phyloP scores from a whole-genome alignment of 2,329 filamentous ascomycete genomes.

The Alternaria sp. region DNA sequence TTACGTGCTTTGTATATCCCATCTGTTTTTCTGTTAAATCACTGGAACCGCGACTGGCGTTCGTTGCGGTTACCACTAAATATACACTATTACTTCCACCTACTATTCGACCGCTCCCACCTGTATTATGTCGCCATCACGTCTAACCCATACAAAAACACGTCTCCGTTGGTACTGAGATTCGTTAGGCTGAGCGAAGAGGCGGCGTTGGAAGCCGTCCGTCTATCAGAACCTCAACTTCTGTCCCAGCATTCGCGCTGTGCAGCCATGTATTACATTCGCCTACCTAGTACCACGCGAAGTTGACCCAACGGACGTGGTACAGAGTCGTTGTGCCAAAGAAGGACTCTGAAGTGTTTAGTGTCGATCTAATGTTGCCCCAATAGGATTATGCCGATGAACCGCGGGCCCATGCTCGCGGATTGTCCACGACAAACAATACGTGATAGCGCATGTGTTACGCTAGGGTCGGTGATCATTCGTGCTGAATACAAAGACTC shows the following conservation, averaged over 20 bases:
- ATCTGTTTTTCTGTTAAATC: slow-evolving; percentile 35
- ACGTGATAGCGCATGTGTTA: background rate
- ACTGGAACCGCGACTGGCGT: slow-evolving; percentile 35
- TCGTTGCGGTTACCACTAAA: slow-evolving; percentile 32
- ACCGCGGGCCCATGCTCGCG: background rate
- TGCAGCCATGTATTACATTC: background rate
- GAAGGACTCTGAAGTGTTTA: background rate
- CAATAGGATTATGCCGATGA: background rate
- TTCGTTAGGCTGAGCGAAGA: background rate
- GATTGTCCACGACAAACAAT: slow-evolving; percentile 6
- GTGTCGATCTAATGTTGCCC: background rate
- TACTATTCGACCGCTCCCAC: background rate
- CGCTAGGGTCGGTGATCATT: background rate
- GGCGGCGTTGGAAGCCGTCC: background rate
- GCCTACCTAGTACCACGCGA: slow-evolving; percentile 1
- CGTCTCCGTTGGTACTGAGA: background rate
- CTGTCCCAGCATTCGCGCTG: background rate
- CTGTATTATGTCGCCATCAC: background rate
- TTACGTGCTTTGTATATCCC: slow-evolving; percentile 45
- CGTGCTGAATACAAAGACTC: background rate
- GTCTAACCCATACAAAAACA: background rate
- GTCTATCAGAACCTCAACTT: background rate
- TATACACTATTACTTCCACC: slow-evolving; percentile 30
- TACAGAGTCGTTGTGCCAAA: background rate
- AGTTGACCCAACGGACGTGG: background rate